phyloP scores from a whole-genome alignment of 352 stramenopile genomes.

The Saprolegnia parasitica region DNA sequence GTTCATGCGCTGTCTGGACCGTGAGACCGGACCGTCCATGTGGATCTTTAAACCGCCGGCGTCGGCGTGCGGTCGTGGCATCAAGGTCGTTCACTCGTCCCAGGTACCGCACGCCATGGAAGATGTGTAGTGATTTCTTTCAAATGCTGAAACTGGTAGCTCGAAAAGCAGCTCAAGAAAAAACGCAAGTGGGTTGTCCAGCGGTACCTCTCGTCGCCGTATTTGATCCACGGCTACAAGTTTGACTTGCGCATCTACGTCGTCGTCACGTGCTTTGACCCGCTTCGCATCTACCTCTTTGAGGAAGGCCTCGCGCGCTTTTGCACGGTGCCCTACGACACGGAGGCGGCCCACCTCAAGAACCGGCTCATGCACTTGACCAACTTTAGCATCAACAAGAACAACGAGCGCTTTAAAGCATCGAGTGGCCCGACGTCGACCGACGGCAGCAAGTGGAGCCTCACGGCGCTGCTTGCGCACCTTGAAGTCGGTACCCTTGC shows the following conservation, averaged over 20 bases:
- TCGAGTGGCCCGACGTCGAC: conserved; percentile 38
- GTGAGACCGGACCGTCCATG: conserved; percentile 33
- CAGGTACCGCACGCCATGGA: too few species aligned
- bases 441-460: conserved; percentile 64
- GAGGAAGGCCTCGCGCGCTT: conserved; percentile 81
- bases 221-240: conserved; percentile 82
- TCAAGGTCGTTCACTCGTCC: conserved; percentile 52
- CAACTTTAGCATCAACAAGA: conserved; percentile 80
- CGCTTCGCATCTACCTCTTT: conserved; percentile 82
- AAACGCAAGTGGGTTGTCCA: conserved; percentile 65
- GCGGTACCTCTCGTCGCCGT: conserved; percentile 64
- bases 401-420: conserved; percentile 52
- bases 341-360: conserved; percentile 41
- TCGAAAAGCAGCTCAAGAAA: conserved; percentile 28
- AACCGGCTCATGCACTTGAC: conserved; percentile 67
- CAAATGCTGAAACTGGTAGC: conserved; percentile 14
- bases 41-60: conserved; percentile 89
- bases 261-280: conserved; percentile 80
- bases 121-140: too few species aligned
- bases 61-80: conserved; percentile 81
- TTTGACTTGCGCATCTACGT: conserved; percentile 89
- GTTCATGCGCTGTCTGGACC: conserved; percentile 39
- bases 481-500: conserved; percentile 34
- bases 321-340: conserved; percentile 71
- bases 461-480: conserved; percentile 46